phyloP scores from a whole-genome alignment of 1,139 yeast species.

The Scheffersomyces quercinus region DNA sequence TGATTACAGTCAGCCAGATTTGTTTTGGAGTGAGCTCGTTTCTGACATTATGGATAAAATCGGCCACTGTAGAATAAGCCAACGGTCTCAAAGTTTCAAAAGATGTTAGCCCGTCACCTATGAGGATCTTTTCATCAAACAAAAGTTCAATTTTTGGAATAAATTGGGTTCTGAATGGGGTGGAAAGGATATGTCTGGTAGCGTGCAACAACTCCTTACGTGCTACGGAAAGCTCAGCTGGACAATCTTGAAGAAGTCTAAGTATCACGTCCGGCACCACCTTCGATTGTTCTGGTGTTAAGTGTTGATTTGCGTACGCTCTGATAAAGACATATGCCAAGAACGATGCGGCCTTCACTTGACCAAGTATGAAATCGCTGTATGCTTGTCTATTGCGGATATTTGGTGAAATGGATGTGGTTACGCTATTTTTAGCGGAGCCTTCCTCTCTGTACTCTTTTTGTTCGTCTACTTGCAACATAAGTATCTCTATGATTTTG shows the following conservation, averaged over 20 bases:
- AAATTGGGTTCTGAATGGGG: slow-evolving; percentile 80
- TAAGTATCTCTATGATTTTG: slow-evolving; percentile 71
- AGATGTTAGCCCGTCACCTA: slow-evolving; percentile 92
- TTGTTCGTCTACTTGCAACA: slow-evolving; percentile 66
- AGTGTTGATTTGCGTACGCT: slow-evolving; percentile 69
- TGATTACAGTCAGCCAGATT: slow-evolving; percentile 83
- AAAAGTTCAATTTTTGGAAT: slow-evolving; percentile 82
- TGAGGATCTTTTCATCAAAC: slow-evolving; percentile 81
- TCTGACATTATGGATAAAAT: slow-evolving; percentile 89
- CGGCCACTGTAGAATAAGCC: slow-evolving; percentile 96
- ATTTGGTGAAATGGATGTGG: slow-evolving; percentile 56
- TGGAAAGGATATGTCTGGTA: slow-evolving; percentile 88
- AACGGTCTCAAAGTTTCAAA: slow-evolving; percentile 84
- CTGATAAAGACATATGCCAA: slow-evolving; percentile 89
- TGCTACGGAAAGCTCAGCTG: slow-evolving; percentile 91
- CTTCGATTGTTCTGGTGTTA: slow-evolving; percentile 63
- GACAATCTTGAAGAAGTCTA: slow-evolving; percentile 89
- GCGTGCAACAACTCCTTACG: slow-evolving; percentile 93
- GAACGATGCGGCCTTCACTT: slow-evolving; percentile 94
- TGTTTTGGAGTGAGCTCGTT: slow-evolving; percentile 81
- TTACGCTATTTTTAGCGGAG: slow-evolving; percentile 58
- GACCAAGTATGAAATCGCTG: slow-evolving; percentile 91
- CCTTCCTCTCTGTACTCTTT: slow-evolving; percentile 52
- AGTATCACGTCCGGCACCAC: slow-evolving; percentile 85
- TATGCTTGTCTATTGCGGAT: slow-evolving; percentile 77